phyloP scores from a whole-genome alignment of 2,329 filamentous ascomycete species.

The Penicillium sp. region DNA sequence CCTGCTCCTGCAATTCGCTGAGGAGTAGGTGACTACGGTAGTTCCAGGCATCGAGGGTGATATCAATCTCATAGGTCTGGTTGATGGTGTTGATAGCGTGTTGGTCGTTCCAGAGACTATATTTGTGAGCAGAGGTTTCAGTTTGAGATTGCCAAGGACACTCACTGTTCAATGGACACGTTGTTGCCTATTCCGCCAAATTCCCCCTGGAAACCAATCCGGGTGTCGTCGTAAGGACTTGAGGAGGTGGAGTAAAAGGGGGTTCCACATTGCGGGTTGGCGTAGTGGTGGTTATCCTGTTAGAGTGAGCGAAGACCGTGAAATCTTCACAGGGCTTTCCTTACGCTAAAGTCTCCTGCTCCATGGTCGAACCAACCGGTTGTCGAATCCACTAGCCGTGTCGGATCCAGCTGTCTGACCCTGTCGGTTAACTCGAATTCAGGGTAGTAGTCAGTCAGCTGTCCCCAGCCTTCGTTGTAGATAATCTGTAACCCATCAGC shows the following conservation, averaged over 20 bases:
- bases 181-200: slow-evolving; percentile 70
- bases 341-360: slow-evolving; percentile 60
- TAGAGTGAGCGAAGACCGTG: neutral
- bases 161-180: slow-evolving; percentile 60
- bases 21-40: slow-evolving; percentile 60
- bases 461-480: slow-evolving; percentile 73
- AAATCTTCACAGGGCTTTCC: neutral
- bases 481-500: slow-evolving; percentile 50
- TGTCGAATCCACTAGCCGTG: slow-evolving; percentile 62
- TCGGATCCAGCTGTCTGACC: slow-evolving; percentile 60
- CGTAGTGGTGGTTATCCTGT: slow-evolving; percentile 70
- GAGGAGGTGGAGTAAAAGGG: slow-evolving; percentile 63
- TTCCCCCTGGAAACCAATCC: slow-evolving; percentile 69
- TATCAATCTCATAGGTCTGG: slow-evolving; percentile 66
- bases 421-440: slow-evolving; percentile 58
- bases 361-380: slow-evolving; percentile 69
- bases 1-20: slow-evolving; percentile 49
- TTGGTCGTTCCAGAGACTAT: slow-evolving; percentile 64
- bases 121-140: neutral
- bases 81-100: slow-evolving; percentile 60
- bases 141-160: slow-evolving; percentile 4
- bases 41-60: slow-evolving; percentile 62
- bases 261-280: slow-evolving; percentile 68
- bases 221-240: slow-evolving; percentile 55
- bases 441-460: slow-evolving; percentile 52